A percentile compares a stretch with the other conserved stretches of the same genome.
phyloP scores from a whole-genome alignment of 2,329 filamentous ascomycete species.

The Pseudogymnoascus sp. region DNA sequence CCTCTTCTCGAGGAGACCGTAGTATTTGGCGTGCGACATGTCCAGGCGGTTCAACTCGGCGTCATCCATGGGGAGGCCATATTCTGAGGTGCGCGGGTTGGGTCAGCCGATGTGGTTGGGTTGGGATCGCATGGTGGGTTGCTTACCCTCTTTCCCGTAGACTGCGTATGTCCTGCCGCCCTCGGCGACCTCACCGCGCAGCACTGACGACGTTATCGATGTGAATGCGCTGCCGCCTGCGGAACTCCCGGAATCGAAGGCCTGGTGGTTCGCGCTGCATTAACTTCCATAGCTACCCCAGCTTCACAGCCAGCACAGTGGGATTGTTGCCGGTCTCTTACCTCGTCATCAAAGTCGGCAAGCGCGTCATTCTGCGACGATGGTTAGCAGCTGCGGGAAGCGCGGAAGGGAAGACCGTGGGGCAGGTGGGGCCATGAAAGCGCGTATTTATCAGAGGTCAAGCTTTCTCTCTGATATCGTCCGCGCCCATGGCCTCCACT shows the following conservation, averaged over 20 bases:
- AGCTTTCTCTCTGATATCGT: background rate
- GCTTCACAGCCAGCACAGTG: background rate
- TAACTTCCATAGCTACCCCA: background rate
- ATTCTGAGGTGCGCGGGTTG: conserved; percentile 22
- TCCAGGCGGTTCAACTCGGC: conserved; percentile 35
- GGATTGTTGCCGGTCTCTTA: background rate
- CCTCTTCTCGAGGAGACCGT: conserved; percentile 14
- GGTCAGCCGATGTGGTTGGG: background rate
- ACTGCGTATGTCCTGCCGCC: conserved; percentile 30
- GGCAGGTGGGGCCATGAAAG: background rate
- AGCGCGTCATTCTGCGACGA: background rate
- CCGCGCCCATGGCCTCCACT: background rate
- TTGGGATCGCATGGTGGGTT: background rate
- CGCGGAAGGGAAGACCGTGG: background rate
- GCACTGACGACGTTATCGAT: conserved; percentile 24
- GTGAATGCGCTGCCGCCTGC: conserved; percentile 18
- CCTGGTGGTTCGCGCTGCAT: background rate
- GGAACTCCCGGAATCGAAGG: background rate
- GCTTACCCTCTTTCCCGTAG: conserved; percentile 29
- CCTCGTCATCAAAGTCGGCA: background rate
- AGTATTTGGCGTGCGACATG: conserved; percentile 32
- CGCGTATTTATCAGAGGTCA: background rate
- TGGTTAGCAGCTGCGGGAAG: background rate
- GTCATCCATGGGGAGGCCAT: conserved; percentile 35
- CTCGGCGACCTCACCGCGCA: conserved; percentile 23